These are phyloP conservation scores for Nadsonia commutata DNA, from an alignment of 1,139 yeast genomes.

Conservation along the genomic window DNA sequence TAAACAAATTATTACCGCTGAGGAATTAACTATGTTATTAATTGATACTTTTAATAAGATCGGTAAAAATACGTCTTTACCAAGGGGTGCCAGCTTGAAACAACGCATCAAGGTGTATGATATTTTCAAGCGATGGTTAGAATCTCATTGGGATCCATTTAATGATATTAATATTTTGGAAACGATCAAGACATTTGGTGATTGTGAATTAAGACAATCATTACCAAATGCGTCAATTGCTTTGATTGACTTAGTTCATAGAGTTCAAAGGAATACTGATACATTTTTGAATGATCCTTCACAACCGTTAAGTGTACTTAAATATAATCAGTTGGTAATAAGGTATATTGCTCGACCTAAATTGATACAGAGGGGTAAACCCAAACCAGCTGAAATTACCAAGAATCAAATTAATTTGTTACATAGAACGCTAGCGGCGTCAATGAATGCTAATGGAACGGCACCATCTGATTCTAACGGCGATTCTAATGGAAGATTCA, in stretches of 20 bases:
- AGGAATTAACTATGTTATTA: conserved; percentile 55
- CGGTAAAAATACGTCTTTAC: conserved; percentile 20
- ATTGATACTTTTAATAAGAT: conserved; percentile 45
- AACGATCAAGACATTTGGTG: neutral
- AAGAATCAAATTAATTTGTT: neutral
- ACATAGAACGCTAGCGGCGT: neutral
- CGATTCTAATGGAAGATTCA: no score
- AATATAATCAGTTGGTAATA: neutral
- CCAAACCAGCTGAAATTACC: neutral
- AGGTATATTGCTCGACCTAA: neutral
- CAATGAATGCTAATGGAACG: no score
- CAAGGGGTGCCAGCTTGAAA: conserved; percentile 31
- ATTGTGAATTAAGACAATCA: neutral
- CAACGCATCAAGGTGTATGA: conserved; percentile 55
- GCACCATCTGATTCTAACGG: no score
- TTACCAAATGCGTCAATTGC: neutral
- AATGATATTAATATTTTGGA: neutral
- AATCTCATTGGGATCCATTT: conserved; percentile 60
- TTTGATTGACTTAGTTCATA: neutral
- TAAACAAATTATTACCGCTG: conserved; percentile 56
- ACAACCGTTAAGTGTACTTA: neutral
- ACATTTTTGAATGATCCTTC: neutral
- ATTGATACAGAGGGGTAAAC: neutral
- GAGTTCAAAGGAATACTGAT: neutral
- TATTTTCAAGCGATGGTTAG: conserved; percentile 70